Base-by-base conservation (phyloP, 495 filamentous ascomycete species). In the Lophiotrema nucula region DNA sequence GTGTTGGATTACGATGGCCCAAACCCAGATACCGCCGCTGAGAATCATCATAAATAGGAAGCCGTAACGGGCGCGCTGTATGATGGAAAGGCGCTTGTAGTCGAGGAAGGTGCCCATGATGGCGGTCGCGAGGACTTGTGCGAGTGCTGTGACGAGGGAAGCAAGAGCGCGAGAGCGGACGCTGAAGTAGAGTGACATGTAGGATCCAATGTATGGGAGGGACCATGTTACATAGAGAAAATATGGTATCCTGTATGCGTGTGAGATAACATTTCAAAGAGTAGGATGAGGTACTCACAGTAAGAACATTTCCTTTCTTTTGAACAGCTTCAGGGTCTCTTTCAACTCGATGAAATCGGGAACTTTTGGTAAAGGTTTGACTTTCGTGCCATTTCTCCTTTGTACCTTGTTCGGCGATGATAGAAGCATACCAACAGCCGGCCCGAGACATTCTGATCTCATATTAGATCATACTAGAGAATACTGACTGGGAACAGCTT, bases 191-290 rank as follows among this genome's bases (percentile, higher is more conserved):
- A 44, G 50, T 6, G 56, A 53, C 37, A 60, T 25, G 24, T 60
- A 60, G 13, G 56, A 41, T 24, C 49, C 42, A 26, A 54, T 54
- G 48, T 60, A 54, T 12, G 56, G 56, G 15, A 55, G 48, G 13
- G 31, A 27, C 56, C 56, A 60, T 13, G 48, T 60, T 16, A 60
- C 50, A 28, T 60, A 60, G 35, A 60, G 31, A 43, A 60, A 60
- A 25, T 45, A 54, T 3, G 48, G 56, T 16, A 54, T 23, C 11
- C 46, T 58, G 25, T 3, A 23, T 22, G 4, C 15, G 10, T 13
- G 31, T 35, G 8, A 35, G 31, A n/a, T 35, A 8, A n/a, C 8
- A 35, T 35, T 18, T 46, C 42, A 46, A 21, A 19, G 13, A 3
- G 16, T 8, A 8, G n/a, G 31, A 8, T 8, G 8, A 35, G 8